A percentile compares a stretch with the other conserved stretches of the same genome.
phyloP scores from a whole-genome alignment of 306 rosid species.

The Begonia loranthoides region DNA sequence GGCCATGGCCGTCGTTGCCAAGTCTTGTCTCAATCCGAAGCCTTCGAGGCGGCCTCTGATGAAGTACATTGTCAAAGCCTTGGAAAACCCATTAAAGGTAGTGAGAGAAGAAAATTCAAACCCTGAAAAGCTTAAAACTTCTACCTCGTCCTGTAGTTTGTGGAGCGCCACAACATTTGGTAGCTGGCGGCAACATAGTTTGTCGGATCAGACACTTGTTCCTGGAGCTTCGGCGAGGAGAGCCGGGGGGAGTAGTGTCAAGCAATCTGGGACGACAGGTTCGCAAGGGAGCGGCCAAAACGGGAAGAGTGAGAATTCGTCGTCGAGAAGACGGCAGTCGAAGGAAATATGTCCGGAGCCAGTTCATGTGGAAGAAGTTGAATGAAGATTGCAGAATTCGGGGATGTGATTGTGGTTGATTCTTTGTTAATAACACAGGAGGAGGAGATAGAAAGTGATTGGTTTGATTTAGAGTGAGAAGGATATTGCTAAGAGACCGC shows the following conservation, averaged over 20 bases:
- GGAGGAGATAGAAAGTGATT: not conserved
- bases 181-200: conserved; percentile 91
- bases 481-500: too few relatives aligned
- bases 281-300: conserved; percentile 55
- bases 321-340: conserved; percentile 47
- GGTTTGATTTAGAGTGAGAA: not conserved
- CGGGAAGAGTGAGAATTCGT: conserved; percentile 46
- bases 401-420: conserved; percentile 23
- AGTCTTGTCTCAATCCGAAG: conserved; percentile 82
- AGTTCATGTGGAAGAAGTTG: conserved; percentile 39
- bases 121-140: conserved; percentile 58
- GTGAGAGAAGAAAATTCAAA: conserved; percentile 72
- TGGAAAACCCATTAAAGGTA: conserved; percentile 84
- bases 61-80: conserved; percentile 76
- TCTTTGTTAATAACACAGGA: conserved; percentile 43
- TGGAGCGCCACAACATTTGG: conserved; percentile 22
- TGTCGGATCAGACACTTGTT: conserved; percentile 40
- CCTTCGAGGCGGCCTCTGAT: conserved; percentile 79
- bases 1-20: conserved; percentile 94
- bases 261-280: conserved; percentile 60
- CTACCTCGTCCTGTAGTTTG: conserved; percentile 79
- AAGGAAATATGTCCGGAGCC: conserved; percentile 84
- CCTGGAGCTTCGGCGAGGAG: conserved; percentile 39
- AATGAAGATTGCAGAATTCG: conserved; percentile 35
- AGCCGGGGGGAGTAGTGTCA: conserved; percentile 46